Evolutionary conservation across 1,139 yeast species (phyloP).

Genomic region (Groenewaldozyma auringiensis): DNA sequence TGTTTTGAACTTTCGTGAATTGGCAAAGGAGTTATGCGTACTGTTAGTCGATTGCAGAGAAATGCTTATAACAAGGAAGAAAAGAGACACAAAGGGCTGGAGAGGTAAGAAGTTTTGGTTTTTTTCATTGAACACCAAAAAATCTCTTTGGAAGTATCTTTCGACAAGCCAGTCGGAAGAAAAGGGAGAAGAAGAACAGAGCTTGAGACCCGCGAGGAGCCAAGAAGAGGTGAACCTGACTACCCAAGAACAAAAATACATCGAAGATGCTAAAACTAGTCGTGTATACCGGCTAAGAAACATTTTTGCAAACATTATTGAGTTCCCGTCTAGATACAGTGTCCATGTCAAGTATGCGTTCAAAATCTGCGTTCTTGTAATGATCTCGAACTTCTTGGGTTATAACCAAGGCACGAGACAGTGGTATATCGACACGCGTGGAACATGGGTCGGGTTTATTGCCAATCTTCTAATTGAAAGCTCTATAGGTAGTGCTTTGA

Average conservation of each 20-base stretch:
- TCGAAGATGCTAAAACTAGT: constrained; percentile 5
- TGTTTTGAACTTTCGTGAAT: constrained; percentile 40
- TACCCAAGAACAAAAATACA: neutral
- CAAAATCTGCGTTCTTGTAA: constrained; percentile 39
- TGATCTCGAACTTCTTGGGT: constrained; percentile 44
- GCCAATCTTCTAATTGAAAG: constrained; percentile 44
- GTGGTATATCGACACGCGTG: constrained; percentile 41
- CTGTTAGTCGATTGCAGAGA: constrained; percentile 30
- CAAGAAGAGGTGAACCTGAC: neutral
- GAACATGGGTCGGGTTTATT: constrained; percentile 48
- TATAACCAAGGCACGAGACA: constrained; percentile 38
- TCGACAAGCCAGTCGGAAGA: constrained; percentile 9
- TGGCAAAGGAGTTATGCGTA: constrained; percentile 29
- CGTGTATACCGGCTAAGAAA: constrained; percentile 2
- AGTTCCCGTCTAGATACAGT: constrained; percentile 8
- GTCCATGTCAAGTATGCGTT: constrained; percentile 32
- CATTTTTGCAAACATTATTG: constrained; percentile 10
- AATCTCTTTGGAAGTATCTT: constrained; percentile 33
- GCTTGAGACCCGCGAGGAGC: constrained; percentile 1
- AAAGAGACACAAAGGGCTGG: constrained; percentile 32
- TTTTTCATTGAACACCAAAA: constrained; percentile 31
- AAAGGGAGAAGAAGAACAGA: neutral
- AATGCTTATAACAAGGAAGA: constrained; percentile 29
- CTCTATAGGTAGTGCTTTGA: constrained; percentile 44
- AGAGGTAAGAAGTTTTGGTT: constrained; percentile 39